Conservation (phyloP, 805 yeast species). For the Saccharomycopsis javanensis region DNA sequence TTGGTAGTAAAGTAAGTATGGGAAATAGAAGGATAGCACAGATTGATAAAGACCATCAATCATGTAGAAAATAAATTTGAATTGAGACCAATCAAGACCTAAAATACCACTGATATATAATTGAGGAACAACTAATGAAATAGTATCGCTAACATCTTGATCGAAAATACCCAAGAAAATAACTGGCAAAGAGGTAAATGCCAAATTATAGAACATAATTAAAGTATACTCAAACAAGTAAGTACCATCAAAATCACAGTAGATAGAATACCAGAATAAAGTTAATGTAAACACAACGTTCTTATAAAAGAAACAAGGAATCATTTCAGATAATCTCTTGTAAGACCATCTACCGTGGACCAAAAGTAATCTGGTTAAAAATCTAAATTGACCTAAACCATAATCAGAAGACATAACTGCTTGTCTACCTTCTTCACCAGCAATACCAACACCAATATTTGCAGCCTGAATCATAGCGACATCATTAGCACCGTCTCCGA, state of each 20-base stretch:
- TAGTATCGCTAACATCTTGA: constrained; percentile 62
- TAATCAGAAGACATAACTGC: constrained; percentile 84
- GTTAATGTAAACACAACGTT: constrained; percentile 66
- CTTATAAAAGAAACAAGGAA: constrained; percentile 70
- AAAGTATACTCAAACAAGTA: constrained; percentile 71
- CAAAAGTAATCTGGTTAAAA: constrained; percentile 49
- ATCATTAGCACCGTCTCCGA: constrained; percentile 84
- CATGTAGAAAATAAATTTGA: constrained; percentile 53
- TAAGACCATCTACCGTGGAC: constrained; percentile 86
- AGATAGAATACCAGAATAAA: constrained; percentile 69
- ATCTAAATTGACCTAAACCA: constrained; percentile 73
- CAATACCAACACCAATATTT: constrained; percentile 77
- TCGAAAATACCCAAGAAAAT: constrained; percentile 64
- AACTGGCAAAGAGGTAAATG: constrained; percentile 73
- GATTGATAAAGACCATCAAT: constrained; percentile 66
- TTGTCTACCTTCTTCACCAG: constrained; percentile 81
- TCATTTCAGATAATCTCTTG: constrained; percentile 63
- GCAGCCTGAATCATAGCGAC: constrained; percentile 86
- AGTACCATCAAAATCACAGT: constrained; percentile 61
- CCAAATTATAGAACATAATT: constrained; percentile 69
- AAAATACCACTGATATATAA: constrained; percentile 59
- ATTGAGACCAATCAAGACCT: constrained; percentile 51
- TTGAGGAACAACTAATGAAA: constrained; percentile 60
- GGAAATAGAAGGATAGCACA: constrained; percentile 56
- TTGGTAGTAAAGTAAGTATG: constrained; percentile 44